Evolutionary conservation across 805 yeast species (phyloP).

Genomic region (Kodamaea leandrae): DNA sequence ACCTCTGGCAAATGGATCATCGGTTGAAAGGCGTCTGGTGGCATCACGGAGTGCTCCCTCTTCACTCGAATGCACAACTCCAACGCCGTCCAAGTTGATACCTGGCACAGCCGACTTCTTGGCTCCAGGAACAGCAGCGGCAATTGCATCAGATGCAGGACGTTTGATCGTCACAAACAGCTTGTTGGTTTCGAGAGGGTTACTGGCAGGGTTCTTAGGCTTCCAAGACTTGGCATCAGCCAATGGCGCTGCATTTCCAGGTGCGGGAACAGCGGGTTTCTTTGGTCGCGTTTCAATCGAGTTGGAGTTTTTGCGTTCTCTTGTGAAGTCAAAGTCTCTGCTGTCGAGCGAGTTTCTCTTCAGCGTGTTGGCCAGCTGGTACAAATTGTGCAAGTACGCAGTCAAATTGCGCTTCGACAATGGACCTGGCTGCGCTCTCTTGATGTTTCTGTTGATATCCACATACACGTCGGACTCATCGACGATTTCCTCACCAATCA

Average conservation of each 20-base stretch:
- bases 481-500: slow-evolving; percentile 95
- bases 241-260: slow-evolving; percentile 10
- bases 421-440: slow-evolving; percentile 74
- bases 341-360: slow-evolving; percentile 44
- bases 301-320: neutral
- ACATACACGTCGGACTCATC: slow-evolving; percentile 94
- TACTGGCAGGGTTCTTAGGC: slow-evolving; percentile 65
- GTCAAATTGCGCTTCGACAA: slow-evolving; percentile 66
- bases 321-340: slow-evolving; percentile 7
- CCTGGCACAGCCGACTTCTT: slow-evolving; percentile 13
- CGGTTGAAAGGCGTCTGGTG: slow-evolving; percentile 8
- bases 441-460: slow-evolving; percentile 85
- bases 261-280: slow-evolving; percentile 7
- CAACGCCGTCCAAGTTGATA: slow-evolving; percentile 25
- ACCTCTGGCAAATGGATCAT: neutral
- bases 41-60: slow-evolving; percentile 40
- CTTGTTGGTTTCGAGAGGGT: slow-evolving; percentile 65
- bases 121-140: slow-evolving; percentile 24
- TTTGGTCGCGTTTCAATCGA: slow-evolving; percentile 8
- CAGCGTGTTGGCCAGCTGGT: slow-evolving; percentile 37
- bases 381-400: slow-evolving; percentile 62
- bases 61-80: slow-evolving; percentile 45
- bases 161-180: slow-evolving; percentile 67
- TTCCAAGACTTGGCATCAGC: slow-evolving; percentile 35
- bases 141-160: slow-evolving; percentile 30